Evolutionary conservation across 805 yeast genomes (phyloP).

Genomic region (Isabelozyma heimii): DNA sequence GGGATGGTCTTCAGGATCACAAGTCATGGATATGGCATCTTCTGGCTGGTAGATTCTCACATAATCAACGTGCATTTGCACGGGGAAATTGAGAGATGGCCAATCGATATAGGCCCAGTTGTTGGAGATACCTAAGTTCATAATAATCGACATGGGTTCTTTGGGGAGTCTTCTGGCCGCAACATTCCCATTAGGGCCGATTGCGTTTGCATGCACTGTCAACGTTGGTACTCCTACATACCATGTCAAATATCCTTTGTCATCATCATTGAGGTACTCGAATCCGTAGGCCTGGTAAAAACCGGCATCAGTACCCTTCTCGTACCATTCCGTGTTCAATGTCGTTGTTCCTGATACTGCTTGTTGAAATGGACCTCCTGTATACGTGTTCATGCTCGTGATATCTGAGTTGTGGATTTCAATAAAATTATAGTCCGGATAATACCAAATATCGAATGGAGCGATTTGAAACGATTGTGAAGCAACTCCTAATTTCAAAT

Average conservation of each 20-base stretch:
- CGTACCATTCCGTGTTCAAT: slow-evolving; percentile 81
- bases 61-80: slow-evolving; percentile 71
- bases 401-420: slow-evolving; percentile 67
- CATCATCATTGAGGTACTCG: slow-evolving; percentile 66
- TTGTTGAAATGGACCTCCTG: slow-evolving; percentile 94
- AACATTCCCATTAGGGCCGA: slow-evolving; percentile 89
- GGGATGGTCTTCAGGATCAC: slow-evolving; percentile 86
- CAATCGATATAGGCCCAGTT: slow-evolving; percentile 95
- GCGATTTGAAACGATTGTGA: slow-evolving; percentile 93
- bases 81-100: slow-evolving; percentile 78
- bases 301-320: slow-evolving; percentile 49
- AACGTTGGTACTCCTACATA: slow-evolving; percentile 81
- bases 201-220: slow-evolving; percentile 68
- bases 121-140: slow-evolving; percentile 88
- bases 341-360: slow-evolving; percentile 84
- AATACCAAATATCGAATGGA: slow-evolving; percentile 92
- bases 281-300: slow-evolving; percentile 71
- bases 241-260: slow-evolving; percentile 79
- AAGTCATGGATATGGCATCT: slow-evolving; percentile 57
- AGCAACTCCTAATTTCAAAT: slow-evolving; percentile 58
- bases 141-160: slow-evolving; percentile 89
- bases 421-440: slow-evolving; percentile 80
- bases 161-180: slow-evolving; percentile 78
- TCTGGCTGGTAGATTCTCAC: slow-evolving; percentile 88
- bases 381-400: slow-evolving; percentile 80